Conservation (phyloP, 1,284 basidiomycete genomes). For the Tilletia horrida region DNA sequence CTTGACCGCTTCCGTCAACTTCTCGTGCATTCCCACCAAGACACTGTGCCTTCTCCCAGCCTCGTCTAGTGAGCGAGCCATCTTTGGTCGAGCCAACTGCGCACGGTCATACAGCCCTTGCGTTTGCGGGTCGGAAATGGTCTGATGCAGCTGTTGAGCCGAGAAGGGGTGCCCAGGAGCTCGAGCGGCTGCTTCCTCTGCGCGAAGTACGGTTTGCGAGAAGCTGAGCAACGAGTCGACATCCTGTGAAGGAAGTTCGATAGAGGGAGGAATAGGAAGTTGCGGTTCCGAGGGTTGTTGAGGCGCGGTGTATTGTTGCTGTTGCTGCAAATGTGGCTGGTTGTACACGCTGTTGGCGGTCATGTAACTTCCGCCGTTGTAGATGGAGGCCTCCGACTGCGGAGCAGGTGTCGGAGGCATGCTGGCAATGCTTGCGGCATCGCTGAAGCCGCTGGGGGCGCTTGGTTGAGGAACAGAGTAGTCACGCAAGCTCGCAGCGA, state of each 20-base stretch:
- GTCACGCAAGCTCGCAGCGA: constrained; percentile 88
- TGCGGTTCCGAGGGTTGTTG: neutral
- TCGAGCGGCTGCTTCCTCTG: constrained; percentile 12
- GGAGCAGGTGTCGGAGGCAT: constrained; percentile 8
- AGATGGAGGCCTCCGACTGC: constrained; percentile 11
- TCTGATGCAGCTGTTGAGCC: constrained; percentile 23
- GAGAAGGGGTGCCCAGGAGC: constrained; percentile 3
- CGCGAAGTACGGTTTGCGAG: constrained; percentile 37
- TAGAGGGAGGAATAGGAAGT: constrained; percentile 35
- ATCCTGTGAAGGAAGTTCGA: constrained; percentile 46
- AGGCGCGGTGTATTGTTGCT: neutral
- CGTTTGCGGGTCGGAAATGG: constrained; percentile 12
- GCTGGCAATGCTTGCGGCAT: constrained; percentile 18
- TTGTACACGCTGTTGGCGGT: neutral
- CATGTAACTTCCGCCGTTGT: constrained; percentile 10
- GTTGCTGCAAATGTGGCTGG: neutral
- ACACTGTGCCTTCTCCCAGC: constrained; percentile 80
- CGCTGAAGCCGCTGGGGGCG: constrained; percentile 36
- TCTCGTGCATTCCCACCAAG: constrained; percentile 86
- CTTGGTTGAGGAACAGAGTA: constrained; percentile 42
- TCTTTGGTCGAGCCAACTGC: constrained; percentile 72
- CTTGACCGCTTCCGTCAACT: constrained; percentile 83
- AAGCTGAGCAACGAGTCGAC: constrained; percentile 51
- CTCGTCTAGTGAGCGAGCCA: constrained; percentile 80
- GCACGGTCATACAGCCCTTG: constrained; percentile 79